Evolutionary conservation across 208 protist genomes (phyloP), one percentile per base, ranked within the genome.

Genomic region (Leishmania tropica): DNA sequence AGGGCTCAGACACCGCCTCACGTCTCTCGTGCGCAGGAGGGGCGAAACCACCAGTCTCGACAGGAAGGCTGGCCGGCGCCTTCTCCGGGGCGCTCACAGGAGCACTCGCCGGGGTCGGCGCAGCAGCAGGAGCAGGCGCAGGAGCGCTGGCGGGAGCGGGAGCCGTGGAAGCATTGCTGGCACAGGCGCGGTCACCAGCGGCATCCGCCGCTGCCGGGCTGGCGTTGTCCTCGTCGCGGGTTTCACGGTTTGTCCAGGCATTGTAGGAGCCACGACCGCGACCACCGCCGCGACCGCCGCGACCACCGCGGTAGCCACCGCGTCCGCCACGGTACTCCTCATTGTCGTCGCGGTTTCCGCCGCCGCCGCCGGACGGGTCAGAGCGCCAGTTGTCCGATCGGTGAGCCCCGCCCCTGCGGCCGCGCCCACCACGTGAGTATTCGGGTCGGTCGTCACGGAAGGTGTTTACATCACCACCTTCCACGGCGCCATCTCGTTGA

Each of bases 371-470:
- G 58, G 68, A 67, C 24, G 78, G 84, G 54, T 84, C 80, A 40
- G 81, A 84, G 60, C 84, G 83, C 84, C 84, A 88, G 87, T 90
- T 90, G 73, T 87, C 87, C 81, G 80, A 88, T 75, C 77, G 82
- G 64, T 85, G 82, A 21, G 82, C 82, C 51, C 82, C 82, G 82
- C 82, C 82, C n/a, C 82, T 73, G 82, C 77, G 82, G 78, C 72
- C 77, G 21, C 88, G 80, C 48, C 88, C 80, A 79, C 89, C 89
- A 84, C 87, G 80, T 78, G 84, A 87, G 84, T 80, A 87, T 81
- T 84, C 84, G 67, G 88, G 87, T 78, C 83, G 75, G 86, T 86
- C 80, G 79, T 87, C 83, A 78, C 78, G 81, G 76, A 84, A 81
- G 84, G 75, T 84, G 68, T 72, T 84, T 78, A 87, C 84, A 77